A percentile compares a stretch with the other conserved stretches of the same genome.
These are phyloP conservation scores for Populus hybrid DNA, from an alignment of 441 rosid species.

Conservation along the genomic window DNA sequence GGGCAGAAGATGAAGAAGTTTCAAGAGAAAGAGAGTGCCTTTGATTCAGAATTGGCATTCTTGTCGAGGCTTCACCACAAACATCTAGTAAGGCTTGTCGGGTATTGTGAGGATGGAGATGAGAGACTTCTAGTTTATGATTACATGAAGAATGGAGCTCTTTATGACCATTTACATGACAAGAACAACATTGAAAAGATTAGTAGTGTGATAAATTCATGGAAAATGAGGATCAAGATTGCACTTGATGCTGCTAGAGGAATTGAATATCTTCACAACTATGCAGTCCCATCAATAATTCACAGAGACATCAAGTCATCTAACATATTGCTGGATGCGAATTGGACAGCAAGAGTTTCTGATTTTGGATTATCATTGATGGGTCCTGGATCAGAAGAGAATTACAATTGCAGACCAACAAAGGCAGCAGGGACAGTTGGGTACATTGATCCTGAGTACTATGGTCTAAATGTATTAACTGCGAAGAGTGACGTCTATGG, in stretches of 20 bases:
- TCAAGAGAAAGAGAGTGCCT: constrained; percentile 86
- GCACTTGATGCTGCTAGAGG: constrained; percentile 90
- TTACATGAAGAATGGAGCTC: constrained; percentile 85
- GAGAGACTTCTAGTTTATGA: constrained; percentile 85
- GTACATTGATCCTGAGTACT: constrained; percentile 93
- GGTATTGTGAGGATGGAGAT: constrained; percentile 79
- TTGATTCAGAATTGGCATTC: constrained; percentile 73
- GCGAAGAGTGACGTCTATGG: constrained; percentile 92
- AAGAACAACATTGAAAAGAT: constrained; percentile 45
- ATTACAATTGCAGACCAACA: constrained; percentile 36
- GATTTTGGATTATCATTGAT: constrained; percentile 83
- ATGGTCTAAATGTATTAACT: constrained; percentile 62
- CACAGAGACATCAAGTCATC: constrained; percentile 96
- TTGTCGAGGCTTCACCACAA: constrained; percentile 84
- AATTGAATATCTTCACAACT: constrained; percentile 83
- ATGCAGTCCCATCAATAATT: constrained; percentile 86
- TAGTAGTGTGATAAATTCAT: constrained; percentile 58
- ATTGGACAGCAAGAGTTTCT: constrained; percentile 81
- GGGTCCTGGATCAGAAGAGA: constrained; percentile 59
- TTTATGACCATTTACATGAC: constrained; percentile 73
- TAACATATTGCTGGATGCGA: constrained; percentile 64
- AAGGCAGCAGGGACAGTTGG: constrained; percentile 91
- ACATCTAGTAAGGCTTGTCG: constrained; percentile 79
- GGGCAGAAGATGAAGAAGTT: constrained; percentile 46
- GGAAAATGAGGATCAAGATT: constrained; percentile 83